Base-by-base conservation (phyloP, 257 asterid genomes). In the Linaria vulgaris region DNA sequence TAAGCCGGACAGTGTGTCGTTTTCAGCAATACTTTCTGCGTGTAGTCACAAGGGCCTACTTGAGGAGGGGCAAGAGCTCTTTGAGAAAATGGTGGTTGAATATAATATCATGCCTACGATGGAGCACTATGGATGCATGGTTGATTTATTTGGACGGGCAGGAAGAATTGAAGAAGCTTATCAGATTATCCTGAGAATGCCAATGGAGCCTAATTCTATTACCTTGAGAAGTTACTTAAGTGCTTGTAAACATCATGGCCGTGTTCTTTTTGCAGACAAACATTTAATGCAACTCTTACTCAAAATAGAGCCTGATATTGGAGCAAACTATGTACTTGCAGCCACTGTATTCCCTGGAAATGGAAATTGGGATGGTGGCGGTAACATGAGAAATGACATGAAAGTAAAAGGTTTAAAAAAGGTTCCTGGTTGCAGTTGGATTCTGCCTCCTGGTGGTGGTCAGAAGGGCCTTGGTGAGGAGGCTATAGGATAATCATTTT, bases 121-220 rank as follows among this genome's bases (percentile, higher is more conserved):
- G 90, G 95, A 85, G 74, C 95, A 85, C 44, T 88, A 78, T 30
- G 85, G 96, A 66, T 88, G 96, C 76, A 76, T 86, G 88, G 86
- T 83, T 49, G 95, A 88, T 63, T 73, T 88, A 73, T 76, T 80
- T 46, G 90, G 96, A 43, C 85, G 90, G 22, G 81, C 80, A 55
- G 95, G 95, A 54, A 69, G 62, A 75, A 77, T 82, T 4, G 80
- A 80, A 70, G 88, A 83, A 74, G 96, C 95, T 73, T 82, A 88
- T 69, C 71, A 50, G 70, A 64, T 80, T 39, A 79, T 88, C 14
- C 63, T 20, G 74, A 64, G 74, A 74, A 83, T 88, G 95, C 81
- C 85, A 0, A 60, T 80, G 74, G 83, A 82, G 72, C 88, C 90
- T 6, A 85, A 83, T 53, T 68, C 90, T 37, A 72, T 88, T 53